Conservation (phyloP, 1,284 basidiomycete species). For the Marasmius oreades region DNA sequence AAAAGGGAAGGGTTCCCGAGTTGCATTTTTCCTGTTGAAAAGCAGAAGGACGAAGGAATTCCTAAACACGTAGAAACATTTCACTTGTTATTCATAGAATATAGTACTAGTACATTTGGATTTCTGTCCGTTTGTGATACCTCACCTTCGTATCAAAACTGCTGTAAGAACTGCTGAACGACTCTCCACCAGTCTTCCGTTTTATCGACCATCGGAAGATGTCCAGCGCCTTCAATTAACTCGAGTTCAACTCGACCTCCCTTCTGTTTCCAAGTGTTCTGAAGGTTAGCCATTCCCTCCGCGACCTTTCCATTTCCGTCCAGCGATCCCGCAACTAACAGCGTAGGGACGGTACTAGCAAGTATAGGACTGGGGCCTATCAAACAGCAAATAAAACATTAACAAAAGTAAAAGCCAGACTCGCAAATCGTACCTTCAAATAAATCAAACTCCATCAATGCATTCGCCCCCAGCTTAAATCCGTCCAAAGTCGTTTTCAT, state of each 20-base stretch:
- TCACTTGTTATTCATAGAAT: no score
- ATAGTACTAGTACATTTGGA: no score
- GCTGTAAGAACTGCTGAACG: slow-evolving; percentile 21
- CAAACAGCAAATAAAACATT: slow-evolving; percentile 4
- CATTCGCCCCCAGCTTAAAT: slow-evolving; percentile 41
- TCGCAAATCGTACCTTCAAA: slow-evolving; percentile 14
- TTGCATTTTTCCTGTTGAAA: no score
- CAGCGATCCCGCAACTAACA: slow-evolving; percentile 41
- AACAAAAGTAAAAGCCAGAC: slow-evolving; percentile 5
- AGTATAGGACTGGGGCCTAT: slow-evolving; percentile 21
- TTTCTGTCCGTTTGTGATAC: no score
- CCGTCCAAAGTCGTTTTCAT: slow-evolving; percentile 34
- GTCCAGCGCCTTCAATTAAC: slow-evolving; percentile 37
- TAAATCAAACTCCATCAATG: slow-evolving; percentile 42
- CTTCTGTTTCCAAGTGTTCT: slow-evolving; percentile 31
- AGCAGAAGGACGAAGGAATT: no score
- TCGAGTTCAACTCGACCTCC: slow-evolving; percentile 26
- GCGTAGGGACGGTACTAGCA: slow-evolving; percentile 26
- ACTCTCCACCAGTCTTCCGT: slow-evolving; percentile 35
- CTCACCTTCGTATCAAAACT: not conserved
- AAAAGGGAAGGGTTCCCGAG: no score
- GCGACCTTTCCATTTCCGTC: slow-evolving; percentile 45
- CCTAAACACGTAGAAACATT: no score
- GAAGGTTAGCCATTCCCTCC: slow-evolving; percentile 30
- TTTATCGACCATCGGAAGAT: slow-evolving; percentile 49